Conservation (phyloP, 2,329 filamentous ascomycete species). For the Penicillium sp. region DNA sequence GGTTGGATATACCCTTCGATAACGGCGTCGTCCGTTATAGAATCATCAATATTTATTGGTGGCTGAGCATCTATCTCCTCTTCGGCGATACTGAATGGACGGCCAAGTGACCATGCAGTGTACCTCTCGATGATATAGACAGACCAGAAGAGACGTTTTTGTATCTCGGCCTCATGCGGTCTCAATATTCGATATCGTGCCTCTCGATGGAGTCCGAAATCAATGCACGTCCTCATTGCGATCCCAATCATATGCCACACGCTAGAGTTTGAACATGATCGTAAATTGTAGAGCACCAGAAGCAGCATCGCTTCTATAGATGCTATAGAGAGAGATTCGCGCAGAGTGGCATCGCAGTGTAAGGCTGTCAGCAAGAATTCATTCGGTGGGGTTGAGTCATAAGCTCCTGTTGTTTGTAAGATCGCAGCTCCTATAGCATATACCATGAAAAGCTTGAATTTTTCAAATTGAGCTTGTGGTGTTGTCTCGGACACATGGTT, state of each 20-base stretch:
- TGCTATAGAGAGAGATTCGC: slow-evolving; percentile 14
- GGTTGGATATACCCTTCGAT: neutral
- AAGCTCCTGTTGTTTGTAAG: slow-evolving; percentile 21
- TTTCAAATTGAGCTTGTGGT: slow-evolving; percentile 14
- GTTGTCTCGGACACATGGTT: neutral
- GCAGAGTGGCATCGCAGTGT: slow-evolving; percentile 14
- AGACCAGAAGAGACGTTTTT: slow-evolving; percentile 37
- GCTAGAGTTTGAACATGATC: slow-evolving; percentile 25
- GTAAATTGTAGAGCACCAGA: slow-evolving; percentile 28
- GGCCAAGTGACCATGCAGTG: slow-evolving; percentile 32
- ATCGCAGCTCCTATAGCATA: slow-evolving; percentile 27
- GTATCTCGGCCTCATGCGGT: slow-evolving; percentile 18
- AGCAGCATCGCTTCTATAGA: slow-evolving; percentile 30
- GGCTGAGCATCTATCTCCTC: slow-evolving; percentile 36
- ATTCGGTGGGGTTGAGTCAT: slow-evolving; percentile 18
- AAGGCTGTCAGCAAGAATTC: slow-evolving; percentile 18
- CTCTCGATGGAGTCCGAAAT: slow-evolving; percentile 30
- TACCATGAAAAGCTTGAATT: slow-evolving; percentile 29
- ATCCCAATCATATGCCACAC: slow-evolving; percentile 33
- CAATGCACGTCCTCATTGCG: slow-evolving; percentile 32
- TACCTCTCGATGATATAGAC: slow-evolving; percentile 36
- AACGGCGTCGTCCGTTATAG: neutral
- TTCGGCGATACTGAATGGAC: slow-evolving; percentile 38
- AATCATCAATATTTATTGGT: slow-evolving; percentile 21
- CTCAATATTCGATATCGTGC: slow-evolving; percentile 16